Evolutionary conservation across 2,329 filamentous ascomycete genomes (phyloP), one percentile per base, ranked within the genome.

Genomic region (Botrytis aclada): DNA sequence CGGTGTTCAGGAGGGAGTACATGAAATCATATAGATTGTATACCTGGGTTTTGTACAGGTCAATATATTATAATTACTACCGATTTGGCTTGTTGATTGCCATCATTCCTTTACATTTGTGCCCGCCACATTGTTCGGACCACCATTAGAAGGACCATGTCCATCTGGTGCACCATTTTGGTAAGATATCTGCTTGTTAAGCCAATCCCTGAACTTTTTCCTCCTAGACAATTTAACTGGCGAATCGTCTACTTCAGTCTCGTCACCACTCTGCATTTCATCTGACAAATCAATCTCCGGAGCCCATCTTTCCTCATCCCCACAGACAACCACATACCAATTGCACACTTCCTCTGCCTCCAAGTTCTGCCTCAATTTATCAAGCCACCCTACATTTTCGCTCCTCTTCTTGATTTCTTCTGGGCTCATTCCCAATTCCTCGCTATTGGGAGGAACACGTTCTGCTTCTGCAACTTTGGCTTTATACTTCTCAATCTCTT

Each of bases 321-420:
- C 87, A 76, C 88, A 90, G 25, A 89, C 87, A 14, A 91, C 88
- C 1, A 91, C 82, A 76, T 88, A 89, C 89, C 89, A 91, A 61
- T 84, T 82, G 41, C 90, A 86, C n/a, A 85, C 82, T 77, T 85
- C 87, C 3, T 82, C 85, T n/a, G 82, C 82, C 81, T 90, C 86
- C 74, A 91, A 77, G 74, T 87, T 83, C 78, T 89, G 87, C 45
- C 88, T 84, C 77, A 91, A 81, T 77, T 83, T 85, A 78, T 86
- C 84, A 62, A 91, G 83, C 88, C 89, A 91, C 3, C 83, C 82
- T n/a, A 77, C 32, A 12, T 77, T 60, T 58, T 74, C 76, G 60
- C 75, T 78, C 70, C 69, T 78, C 72, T 75, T 77, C 65, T 75
- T 76, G 1, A 76, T 67, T 10, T 81, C 80, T 32, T 77, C 74